Evolutionary conservation across 257 asterid species (phyloP).

Genomic region (Petunia secreta): DNA sequence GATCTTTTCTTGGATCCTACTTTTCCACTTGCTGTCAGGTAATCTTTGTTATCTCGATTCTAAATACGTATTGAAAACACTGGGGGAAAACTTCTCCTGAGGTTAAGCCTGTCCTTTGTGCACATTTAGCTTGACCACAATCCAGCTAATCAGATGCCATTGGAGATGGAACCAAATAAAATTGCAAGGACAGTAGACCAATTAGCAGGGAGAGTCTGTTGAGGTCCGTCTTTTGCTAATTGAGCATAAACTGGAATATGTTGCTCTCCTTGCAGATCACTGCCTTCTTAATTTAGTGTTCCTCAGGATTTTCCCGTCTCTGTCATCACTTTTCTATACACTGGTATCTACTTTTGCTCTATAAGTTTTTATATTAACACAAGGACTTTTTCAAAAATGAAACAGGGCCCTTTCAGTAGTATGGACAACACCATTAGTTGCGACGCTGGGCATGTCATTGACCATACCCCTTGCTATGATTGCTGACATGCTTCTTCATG

Average conservation of each 20-base stretch:
- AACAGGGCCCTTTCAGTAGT: conserved; percentile 80
- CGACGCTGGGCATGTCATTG: conserved; percentile 83
- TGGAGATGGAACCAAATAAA: neutral
- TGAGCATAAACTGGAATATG: neutral
- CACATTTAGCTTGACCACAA: neutral
- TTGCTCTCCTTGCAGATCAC: neutral
- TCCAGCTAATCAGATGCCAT: neutral
- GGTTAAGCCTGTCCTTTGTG: neutral
- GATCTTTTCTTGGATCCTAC: neutral
- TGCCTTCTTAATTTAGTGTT: neutral
- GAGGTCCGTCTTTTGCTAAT: neutral
- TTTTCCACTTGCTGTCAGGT: neutral
- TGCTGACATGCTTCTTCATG: conserved; percentile 77
- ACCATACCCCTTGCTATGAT: conserved; percentile 82
- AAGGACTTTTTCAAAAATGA: neutral
- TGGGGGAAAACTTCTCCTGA: neutral
- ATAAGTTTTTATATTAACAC: neutral
- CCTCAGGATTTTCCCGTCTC: neutral
- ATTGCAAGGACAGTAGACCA: neutral
- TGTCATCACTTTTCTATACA: neutral
- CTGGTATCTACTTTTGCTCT: neutral
- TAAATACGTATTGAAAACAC: neutral
- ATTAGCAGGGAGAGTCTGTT: neutral
- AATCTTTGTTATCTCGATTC: neutral
- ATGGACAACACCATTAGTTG: conserved; percentile 84